These are phyloP conservation scores for Prunus mume DNA, from an alignment of 306 rosid genomes.

Conservation along the genomic window DNA sequence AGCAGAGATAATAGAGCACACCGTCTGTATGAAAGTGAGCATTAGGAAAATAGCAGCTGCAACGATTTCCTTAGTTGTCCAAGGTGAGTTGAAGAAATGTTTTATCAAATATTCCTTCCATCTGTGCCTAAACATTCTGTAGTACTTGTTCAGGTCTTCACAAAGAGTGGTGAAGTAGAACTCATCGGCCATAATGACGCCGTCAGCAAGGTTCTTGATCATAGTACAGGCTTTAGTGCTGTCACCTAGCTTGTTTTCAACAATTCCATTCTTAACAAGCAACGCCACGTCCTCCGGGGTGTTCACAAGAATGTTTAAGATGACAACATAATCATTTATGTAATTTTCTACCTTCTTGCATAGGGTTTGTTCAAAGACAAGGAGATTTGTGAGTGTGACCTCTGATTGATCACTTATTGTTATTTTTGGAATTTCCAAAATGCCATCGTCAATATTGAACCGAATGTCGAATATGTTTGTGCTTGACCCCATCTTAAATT, in stretches of 20 bases:
- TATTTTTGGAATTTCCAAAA: constrained; percentile 30
- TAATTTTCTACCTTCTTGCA: neutral
- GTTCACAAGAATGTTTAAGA: constrained; percentile 27
- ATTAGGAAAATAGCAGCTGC: constrained; percentile 8
- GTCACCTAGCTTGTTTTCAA: constrained; percentile 13
- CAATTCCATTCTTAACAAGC: neutral
- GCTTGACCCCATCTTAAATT: constrained; percentile 3
- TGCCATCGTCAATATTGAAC: constrained; percentile 9
- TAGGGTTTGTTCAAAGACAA: constrained; percentile 38
- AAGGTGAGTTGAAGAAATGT: constrained; percentile 24
- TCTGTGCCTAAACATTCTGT: neutral
- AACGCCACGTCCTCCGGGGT: constrained; percentile 8
- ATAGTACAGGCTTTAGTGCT: neutral
- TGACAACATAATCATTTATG: constrained; percentile 18
- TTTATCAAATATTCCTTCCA: constrained; percentile 23
- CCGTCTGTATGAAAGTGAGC: constrained; percentile 13
- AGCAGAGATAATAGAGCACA: neutral
- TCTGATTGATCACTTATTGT: constrained; percentile 4
- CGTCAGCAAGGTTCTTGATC: neutral
- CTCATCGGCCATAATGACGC: constrained; percentile 3
- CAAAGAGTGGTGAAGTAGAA: constrained; percentile 1
- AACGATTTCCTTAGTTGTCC: constrained; percentile 22
- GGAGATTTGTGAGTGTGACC: constrained; percentile 7
- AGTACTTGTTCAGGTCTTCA: neutral
- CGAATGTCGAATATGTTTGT: constrained; percentile 22